Percentiles rank a stretch among this genome's conserved stretches.
Conservation (phyloP, 768 basidiomycete genomes). For the Pleurotus eryngii region DNA sequence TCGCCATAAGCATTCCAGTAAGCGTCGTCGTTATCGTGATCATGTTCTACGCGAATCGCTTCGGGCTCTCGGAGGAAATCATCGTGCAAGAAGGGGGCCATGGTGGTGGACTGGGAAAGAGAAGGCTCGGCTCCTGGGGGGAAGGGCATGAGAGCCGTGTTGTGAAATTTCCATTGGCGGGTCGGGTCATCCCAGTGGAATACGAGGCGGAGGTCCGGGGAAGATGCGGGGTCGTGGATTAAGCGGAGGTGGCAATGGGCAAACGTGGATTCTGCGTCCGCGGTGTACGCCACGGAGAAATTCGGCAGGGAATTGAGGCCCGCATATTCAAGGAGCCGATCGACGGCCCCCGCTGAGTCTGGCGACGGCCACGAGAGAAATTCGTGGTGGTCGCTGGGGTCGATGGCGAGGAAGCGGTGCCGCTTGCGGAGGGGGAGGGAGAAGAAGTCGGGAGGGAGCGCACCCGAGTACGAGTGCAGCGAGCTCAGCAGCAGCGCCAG, state of each 20-base stretch:
- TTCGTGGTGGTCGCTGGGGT: constrained; percentile 42
- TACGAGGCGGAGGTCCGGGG: constrained; percentile 49
- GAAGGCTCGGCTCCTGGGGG: constrained; percentile 38
- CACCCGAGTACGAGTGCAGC: constrained; percentile 18
- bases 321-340: constrained; percentile 45
- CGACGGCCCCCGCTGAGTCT: constrained; percentile 22
- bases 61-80: constrained; percentile 29
- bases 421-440: constrained; percentile 58
- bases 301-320: constrained; percentile 11
- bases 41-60: constrained; percentile 16
- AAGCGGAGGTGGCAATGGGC: constrained; percentile 40
- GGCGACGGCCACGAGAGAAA: constrained; percentile 70
- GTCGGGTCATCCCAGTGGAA: constrained; percentile 59
- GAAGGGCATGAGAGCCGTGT: constrained; percentile 68
- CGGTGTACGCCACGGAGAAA: constrained; percentile 19
- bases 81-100: constrained; percentile 18
- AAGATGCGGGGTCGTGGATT: constrained; percentile 14
- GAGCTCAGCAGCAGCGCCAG: neutral
- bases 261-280: constrained; percentile 31
- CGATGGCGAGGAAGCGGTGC: constrained; percentile 60
- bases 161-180: constrained; percentile 66
- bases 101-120: constrained; percentile 16
- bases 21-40: constrained; percentile 47
- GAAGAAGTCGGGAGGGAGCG: constrained; percentile 57
- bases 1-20: constrained; percentile 71